A percentile compares a stretch with the other conserved stretches of the same genome.
phyloP scores from a whole-genome alignment of 2,329 filamentous ascomycete genomes.

The Tetracladium maxilliforme region DNA sequence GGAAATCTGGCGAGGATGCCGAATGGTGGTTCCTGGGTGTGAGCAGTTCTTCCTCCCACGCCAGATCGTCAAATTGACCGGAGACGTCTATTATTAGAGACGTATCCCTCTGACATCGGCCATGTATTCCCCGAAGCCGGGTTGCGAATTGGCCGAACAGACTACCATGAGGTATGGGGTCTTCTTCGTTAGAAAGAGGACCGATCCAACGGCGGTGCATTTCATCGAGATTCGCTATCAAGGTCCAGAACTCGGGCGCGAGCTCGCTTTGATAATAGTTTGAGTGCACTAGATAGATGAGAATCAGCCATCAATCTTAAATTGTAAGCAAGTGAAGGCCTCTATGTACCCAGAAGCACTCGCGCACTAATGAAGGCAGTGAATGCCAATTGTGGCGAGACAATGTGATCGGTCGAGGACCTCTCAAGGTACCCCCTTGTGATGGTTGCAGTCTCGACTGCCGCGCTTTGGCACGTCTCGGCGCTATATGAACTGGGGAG shows the following conservation, averaged over 20 bases:
- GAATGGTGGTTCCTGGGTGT: too few relatives aligned
- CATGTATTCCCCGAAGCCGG: slow-evolving; percentile 3
- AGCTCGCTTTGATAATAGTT: slow-evolving; percentile 3
- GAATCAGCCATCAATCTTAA: slow-evolving; percentile 1
- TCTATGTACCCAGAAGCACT: slow-evolving; percentile 22
- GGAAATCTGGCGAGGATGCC: too few relatives aligned
- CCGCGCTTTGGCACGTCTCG: slow-evolving; percentile 30
- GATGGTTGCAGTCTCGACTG: slow-evolving; percentile 28
- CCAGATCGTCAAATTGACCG: too few relatives aligned
- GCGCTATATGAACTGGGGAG: slow-evolving; percentile 28
- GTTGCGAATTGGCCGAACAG: slow-evolving; percentile 2
- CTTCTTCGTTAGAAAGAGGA: slow-evolving; percentile 2
- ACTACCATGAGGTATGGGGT: slow-evolving; percentile 2
- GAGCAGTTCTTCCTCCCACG: too few relatives aligned
- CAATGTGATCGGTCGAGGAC: slow-evolving; percentile 13
- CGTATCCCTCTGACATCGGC: too few relatives aligned
- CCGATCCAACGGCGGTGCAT: slow-evolving; percentile 5
- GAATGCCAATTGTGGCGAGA: slow-evolving; percentile 25
- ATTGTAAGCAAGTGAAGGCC: too few relatives aligned
- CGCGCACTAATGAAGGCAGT: slow-evolving; percentile 29
- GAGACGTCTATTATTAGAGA: too few relatives aligned
- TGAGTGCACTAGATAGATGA: slow-evolving; percentile 5
- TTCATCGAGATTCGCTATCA: slow-evolving; percentile 5
- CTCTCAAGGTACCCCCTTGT: slow-evolving; percentile 26
- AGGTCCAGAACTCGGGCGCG: slow-evolving; percentile 5